These are phyloP conservation scores for Cardamine resedifolia DNA, from an alignment of 345 rosid genomes.

Conservation along the genomic window DNA sequence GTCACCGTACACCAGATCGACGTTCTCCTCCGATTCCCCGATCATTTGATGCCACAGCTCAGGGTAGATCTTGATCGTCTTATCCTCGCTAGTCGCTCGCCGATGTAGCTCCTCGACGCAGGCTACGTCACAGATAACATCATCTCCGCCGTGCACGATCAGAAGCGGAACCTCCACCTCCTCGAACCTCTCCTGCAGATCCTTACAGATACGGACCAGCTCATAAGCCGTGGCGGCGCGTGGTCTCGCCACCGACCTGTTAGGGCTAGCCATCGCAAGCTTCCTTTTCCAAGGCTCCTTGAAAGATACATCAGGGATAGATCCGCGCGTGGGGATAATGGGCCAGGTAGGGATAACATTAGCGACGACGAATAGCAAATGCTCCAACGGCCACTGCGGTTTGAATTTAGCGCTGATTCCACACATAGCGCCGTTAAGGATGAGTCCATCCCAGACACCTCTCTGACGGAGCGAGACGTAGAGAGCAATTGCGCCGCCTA, in stretches of 20 bases:
- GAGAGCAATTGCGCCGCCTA: conserved; percentile 89
- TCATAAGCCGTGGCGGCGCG: conserved; percentile 90
- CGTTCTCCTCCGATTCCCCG: conserved; percentile 32
- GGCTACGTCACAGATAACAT: conserved; percentile 69
- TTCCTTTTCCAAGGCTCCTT: conserved; percentile 86
- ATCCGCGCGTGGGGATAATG: conserved; percentile 84
- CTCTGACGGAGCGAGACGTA: conserved; percentile 72
- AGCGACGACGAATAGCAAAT: conserved; percentile 61
- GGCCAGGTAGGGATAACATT: conserved; percentile 82
- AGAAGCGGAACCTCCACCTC: conserved; percentile 78
- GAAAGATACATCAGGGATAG: conserved; percentile 64
- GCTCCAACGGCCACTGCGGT: conserved; percentile 97
- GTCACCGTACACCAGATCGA: conserved; percentile 34
- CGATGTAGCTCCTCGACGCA: conserved; percentile 76
- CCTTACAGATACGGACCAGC: conserved; percentile 67
- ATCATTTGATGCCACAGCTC: conserved; percentile 80
- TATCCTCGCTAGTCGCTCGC: conserved; percentile 62
- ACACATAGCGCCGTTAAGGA: conserved; percentile 96
- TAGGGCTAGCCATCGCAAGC: conserved; percentile 70
- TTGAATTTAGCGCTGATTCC: conserved; percentile 88
- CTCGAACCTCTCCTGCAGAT: conserved; percentile 76
- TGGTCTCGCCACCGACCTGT: conserved; percentile 61
- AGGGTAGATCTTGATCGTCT: conserved; percentile 68
- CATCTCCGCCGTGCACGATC: conserved; percentile 77
- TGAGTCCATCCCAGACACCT: conserved; percentile 74